Evolutionary conservation across 441 rosid species (phyloP).

Genomic region (Pelargonium cotyledonis): DNA sequence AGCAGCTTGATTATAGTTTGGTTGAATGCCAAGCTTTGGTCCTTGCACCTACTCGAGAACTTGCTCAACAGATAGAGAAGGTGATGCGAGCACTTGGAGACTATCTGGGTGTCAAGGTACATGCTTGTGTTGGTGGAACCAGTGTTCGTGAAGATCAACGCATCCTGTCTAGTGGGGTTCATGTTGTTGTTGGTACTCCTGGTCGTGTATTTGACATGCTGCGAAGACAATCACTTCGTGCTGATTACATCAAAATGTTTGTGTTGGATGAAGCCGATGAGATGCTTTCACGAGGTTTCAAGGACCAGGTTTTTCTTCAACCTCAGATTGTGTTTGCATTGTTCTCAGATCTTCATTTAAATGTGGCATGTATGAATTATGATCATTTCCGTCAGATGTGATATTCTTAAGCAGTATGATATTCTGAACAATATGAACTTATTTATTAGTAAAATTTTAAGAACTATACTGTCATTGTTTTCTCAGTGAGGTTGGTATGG

Average conservation of each 20-base stretch:
- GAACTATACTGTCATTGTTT: too few species aligned
- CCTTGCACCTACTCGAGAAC: conserved; percentile 71
- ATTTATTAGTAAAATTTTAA: too few species aligned
- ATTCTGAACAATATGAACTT: too few species aligned
- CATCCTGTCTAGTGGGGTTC: conserved; percentile 66
- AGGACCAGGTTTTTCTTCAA: conserved; percentile 52
- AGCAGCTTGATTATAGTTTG: conserved; percentile 58
- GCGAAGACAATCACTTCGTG: conserved; percentile 61
- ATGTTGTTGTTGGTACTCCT: conserved; percentile 81
- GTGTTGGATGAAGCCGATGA: conserved; percentile 83
- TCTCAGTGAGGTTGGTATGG: too few species aligned
- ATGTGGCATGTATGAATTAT: too few species aligned
- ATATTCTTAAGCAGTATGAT: too few species aligned
- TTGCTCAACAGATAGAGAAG: conserved; percentile 83
- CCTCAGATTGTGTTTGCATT: too few species aligned
- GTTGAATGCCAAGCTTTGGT: conserved; percentile 76
- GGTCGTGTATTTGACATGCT: conserved; percentile 89
- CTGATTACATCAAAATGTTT: conserved; percentile 67
- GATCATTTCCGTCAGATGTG: too few species aligned
- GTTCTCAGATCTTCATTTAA: too few species aligned
- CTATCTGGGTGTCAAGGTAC: conserved; percentile 74
- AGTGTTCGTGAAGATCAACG: conserved; percentile 73
- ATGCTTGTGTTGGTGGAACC: conserved; percentile 87
- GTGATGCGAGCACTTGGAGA: conserved; percentile 88
- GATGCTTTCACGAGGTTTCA: conserved; percentile 77